phyloP scores from a whole-genome alignment of 1,284 basidiomycete genomes.

The Pterulicium gracile region DNA sequence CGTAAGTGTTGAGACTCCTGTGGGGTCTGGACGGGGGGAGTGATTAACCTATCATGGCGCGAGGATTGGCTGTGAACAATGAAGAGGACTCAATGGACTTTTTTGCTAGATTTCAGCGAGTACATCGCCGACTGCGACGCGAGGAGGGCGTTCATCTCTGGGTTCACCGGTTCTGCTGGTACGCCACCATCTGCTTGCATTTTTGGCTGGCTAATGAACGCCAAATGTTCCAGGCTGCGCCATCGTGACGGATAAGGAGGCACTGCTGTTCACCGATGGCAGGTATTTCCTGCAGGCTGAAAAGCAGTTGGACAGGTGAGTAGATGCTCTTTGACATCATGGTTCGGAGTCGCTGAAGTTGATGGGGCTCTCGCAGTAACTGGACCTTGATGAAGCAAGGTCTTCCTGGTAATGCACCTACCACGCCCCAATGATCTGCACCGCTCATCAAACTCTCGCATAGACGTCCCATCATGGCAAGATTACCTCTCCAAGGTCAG shows the following conservation, averaged over 20 bases:
- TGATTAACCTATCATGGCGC: slow-evolving; percentile 2
- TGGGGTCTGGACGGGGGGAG: slow-evolving; percentile 1
- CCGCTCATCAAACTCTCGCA: not conserved
- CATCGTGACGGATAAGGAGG: slow-evolving; percentile 63
- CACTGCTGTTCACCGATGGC: slow-evolving; percentile 86
- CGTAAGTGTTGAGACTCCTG: slow-evolving; percentile 37
- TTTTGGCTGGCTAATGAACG: not conserved
- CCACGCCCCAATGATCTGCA: too few relatives aligned
- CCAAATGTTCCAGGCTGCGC: slow-evolving; percentile 50
- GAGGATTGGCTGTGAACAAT: too few relatives aligned
- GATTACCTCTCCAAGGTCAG: slow-evolving; percentile 69
- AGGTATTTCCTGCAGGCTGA: slow-evolving; percentile 90
- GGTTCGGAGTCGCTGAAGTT: not conserved
- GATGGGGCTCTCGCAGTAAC: slow-evolving; percentile 35
- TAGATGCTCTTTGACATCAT: slow-evolving; percentile 5
- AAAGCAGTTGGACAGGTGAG: slow-evolving; percentile 77
- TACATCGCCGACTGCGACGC: slow-evolving; percentile 82
- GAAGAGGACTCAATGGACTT: too few relatives aligned
- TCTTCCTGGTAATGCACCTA: slow-evolving; percentile 41
- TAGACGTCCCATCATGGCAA: slow-evolving; percentile 86
- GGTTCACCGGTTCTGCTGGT: slow-evolving; percentile 92
- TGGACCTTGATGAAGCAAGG: slow-evolving; percentile 95
- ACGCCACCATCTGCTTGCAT: slow-evolving; percentile 11
- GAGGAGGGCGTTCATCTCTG: slow-evolving; percentile 80
- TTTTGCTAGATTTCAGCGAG: slow-evolving; percentile 73